Conservation (phyloP, 352 stramenopile species). For the Globisporangium spiculum region DNA sequence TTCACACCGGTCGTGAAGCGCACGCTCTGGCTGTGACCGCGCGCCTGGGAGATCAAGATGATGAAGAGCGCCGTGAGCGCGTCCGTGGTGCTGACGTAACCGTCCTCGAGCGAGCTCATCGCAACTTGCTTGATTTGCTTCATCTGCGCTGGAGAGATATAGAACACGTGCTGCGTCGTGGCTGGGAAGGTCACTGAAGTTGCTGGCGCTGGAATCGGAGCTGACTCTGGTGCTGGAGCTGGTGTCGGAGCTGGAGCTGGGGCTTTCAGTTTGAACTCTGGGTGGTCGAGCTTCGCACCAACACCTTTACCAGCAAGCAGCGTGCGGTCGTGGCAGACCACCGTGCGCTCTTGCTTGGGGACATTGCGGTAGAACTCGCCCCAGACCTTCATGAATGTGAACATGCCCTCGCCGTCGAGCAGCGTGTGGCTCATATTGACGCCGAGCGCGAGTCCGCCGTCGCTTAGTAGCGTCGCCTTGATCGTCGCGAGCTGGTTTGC, state of each 20-base stretch:
- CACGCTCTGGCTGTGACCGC: constrained; percentile 38
- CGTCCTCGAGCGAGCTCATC: background rate
- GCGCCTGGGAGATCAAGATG: constrained; percentile 44
- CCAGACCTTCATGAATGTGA: constrained; percentile 67
- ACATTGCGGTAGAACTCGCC: constrained; percentile 46
- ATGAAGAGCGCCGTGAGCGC: constrained; percentile 48
- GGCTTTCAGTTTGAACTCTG: constrained; percentile 38
- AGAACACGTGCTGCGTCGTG: constrained; percentile 45
- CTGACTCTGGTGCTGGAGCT: background rate
- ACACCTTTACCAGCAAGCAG: constrained; percentile 26
- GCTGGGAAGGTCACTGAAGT: constrained; percentile 12
- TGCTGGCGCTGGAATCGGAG: background rate
- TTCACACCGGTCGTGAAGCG: constrained; percentile 53
- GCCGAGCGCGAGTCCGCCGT: constrained; percentile 47
- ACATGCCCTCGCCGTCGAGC: constrained; percentile 47
- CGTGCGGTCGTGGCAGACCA: constrained; percentile 39
- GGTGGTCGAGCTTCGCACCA: constrained; percentile 27
- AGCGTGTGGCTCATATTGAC: constrained; percentile 42
- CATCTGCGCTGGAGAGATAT: constrained; percentile 41
- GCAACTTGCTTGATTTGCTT: constrained; percentile 38
- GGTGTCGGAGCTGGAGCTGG: background rate
- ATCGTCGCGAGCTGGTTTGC: constrained; percentile 27
- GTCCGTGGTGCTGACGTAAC: constrained; percentile 56
- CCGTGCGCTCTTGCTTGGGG: constrained; percentile 19
- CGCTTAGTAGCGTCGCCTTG: constrained; percentile 40